Conservation (phyloP, 306 rosid genomes). For the Delonix regia region DNA sequence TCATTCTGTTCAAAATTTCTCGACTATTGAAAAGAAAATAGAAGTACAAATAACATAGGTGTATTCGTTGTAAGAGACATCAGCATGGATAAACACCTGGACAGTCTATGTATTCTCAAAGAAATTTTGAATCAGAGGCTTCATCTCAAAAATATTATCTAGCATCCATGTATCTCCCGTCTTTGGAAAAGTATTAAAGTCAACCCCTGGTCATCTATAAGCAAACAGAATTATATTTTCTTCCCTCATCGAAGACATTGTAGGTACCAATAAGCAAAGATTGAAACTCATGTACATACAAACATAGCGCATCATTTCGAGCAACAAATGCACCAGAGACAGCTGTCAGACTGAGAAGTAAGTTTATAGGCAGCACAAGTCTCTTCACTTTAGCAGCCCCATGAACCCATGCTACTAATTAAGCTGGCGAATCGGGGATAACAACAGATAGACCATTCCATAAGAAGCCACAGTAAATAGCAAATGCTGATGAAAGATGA, state of each 20-base stretch:
- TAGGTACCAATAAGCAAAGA: slow-evolving; percentile 14
- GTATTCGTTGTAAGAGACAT: background rate
- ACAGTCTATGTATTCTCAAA: slow-evolving; percentile 82
- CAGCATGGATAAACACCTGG: slow-evolving; percentile 53
- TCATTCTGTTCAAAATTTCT: slow-evolving; percentile 3
- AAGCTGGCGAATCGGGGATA: slow-evolving; percentile 88
- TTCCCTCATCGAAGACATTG: background rate
- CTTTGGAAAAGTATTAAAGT: slow-evolving; percentile 85
- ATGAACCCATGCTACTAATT: slow-evolving; percentile 69
- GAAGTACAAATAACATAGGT: slow-evolving; percentile 5
- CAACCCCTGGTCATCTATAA: slow-evolving; percentile 66
- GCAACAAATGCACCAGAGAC: slow-evolving; percentile 95
- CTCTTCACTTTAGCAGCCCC: slow-evolving; percentile 91
- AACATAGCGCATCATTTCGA: slow-evolving; percentile 89
- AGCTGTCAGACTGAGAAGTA: slow-evolving; percentile 84
- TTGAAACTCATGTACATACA: slow-evolving; percentile 12
- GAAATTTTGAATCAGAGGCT: slow-evolving; percentile 80
- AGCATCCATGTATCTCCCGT: slow-evolving; percentile 91
- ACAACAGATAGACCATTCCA: slow-evolving; percentile 90
- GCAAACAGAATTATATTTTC: slow-evolving; percentile 28
- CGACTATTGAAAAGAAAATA: background rate
- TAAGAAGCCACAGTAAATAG: slow-evolving; percentile 78
- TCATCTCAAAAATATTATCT: slow-evolving; percentile 69
- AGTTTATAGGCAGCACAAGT: slow-evolving; percentile 73
- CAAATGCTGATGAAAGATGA: slow-evolving; percentile 88